Conservation (phyloP, 768 basidiomycete genomes). For the Tricholomella constricta region DNA sequence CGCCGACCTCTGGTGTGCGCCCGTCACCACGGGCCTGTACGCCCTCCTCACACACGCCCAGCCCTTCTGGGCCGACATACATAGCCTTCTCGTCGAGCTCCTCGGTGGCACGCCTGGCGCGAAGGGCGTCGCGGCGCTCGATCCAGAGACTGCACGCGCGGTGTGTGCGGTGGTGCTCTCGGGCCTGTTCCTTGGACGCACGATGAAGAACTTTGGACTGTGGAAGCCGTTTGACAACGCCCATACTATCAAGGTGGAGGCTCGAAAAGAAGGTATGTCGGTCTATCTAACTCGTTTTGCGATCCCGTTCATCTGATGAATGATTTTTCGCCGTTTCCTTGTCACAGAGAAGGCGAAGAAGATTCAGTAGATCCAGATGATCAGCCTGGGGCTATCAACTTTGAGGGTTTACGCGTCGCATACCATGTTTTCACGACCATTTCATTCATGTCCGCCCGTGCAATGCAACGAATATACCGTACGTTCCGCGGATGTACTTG, state of each 20-base stretch:
- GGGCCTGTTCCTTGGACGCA: constrained; percentile 60
- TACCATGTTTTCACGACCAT: neutral
- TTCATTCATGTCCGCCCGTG: neutral
- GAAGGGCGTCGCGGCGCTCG: constrained; percentile 48
- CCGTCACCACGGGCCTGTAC: constrained; percentile 74
- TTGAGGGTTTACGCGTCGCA: neutral
- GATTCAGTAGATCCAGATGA: constrained; percentile 13
- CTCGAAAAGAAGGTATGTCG: constrained; percentile 11
- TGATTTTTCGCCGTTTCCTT: neutral
- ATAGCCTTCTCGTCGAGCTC: constrained; percentile 47
- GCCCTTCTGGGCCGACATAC: constrained; percentile 74
- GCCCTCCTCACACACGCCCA: constrained; percentile 86
- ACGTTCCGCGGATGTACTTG: neutral
- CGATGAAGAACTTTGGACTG: constrained; percentile 63
- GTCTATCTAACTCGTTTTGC: neutral
- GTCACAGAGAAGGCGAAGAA: constrained; percentile 9
- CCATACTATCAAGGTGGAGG: constrained; percentile 10
- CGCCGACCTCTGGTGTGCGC: constrained; percentile 85
- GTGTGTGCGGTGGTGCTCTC: constrained; percentile 69
- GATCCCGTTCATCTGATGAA: neutral
- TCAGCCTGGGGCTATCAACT: neutral
- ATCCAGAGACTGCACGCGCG: constrained; percentile 67
- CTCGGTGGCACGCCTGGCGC: constrained; percentile 40
- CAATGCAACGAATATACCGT: neutral
- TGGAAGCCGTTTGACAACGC: constrained; percentile 19